Conservation (phyloP, 495 filamentous ascomycete species). For the Penicillium ucsense region DNA sequence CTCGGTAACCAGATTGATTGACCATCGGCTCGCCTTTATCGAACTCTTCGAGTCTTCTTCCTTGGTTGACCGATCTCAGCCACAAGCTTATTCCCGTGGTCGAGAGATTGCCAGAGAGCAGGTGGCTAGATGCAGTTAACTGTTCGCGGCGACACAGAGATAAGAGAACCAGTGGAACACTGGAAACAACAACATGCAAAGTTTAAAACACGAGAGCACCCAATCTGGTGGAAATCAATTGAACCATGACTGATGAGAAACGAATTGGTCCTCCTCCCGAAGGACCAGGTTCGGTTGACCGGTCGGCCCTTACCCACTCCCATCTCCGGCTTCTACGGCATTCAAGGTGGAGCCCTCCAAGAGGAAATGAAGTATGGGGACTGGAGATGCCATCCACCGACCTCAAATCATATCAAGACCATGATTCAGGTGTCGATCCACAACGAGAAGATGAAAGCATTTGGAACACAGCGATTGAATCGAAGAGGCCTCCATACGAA, state of each 20-base stretch:
- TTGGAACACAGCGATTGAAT: no score
- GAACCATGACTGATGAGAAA: background rate
- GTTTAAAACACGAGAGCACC: no score
- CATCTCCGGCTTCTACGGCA: constrained; percentile 13
- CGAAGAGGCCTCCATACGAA: no score
- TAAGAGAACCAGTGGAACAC: background rate
- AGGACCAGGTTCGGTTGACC: background rate
- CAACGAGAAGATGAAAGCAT: background rate
- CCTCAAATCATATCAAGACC: constrained; percentile 9
- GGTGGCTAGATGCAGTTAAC: background rate
- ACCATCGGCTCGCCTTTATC: no score
- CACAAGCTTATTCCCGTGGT: no score
- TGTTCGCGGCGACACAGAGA: background rate
- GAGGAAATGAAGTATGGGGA: background rate
- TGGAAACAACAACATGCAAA: background rate
- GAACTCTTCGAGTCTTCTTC: no score
- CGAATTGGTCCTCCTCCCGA: background rate
- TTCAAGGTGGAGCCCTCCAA: background rate
- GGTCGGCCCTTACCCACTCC: constrained; percentile 3
- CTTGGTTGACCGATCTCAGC: no score
- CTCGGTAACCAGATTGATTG: no score
- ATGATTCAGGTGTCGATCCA: constrained; percentile 12
- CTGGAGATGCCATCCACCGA: constrained; percentile 4
- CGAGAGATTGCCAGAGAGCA: no score
- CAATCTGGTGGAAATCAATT: no score